Evolutionary conservation across 495 filamentous ascomycete genomes (phyloP).

Genomic region (Xylaria intraflava): DNA sequence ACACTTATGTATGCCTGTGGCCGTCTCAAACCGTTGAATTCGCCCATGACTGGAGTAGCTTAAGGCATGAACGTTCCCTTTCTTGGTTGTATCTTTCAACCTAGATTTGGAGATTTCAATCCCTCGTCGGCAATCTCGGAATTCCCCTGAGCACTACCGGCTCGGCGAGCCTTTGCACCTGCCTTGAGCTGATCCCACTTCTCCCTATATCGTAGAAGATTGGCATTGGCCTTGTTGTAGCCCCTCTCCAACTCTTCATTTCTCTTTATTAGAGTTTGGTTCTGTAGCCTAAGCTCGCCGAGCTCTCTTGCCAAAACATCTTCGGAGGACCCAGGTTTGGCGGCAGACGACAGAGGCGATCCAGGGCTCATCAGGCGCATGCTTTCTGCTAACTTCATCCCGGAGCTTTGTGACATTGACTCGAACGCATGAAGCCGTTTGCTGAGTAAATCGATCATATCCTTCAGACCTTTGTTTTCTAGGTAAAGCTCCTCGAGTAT

Average conservation of each 20-base stretch:
- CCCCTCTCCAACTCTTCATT: constrained; percentile 54
- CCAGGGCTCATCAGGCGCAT: constrained; percentile 57
- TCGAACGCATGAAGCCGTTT: constrained; percentile 80
- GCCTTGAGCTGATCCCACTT: constrained; percentile 83
- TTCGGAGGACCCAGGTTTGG: constrained; percentile 14
- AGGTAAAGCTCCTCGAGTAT: constrained; percentile 75
- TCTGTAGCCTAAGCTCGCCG: constrained; percentile 53
- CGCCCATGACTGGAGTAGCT: background rate
- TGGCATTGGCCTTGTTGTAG: constrained; percentile 61
- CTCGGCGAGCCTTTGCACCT: constrained; percentile 62
- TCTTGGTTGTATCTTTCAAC: background rate
- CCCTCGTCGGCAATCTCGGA: constrained; percentile 12
- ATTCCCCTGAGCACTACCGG: constrained; percentile 32
- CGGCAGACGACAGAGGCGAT: constrained; percentile 24
- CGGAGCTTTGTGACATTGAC: constrained; percentile 71
- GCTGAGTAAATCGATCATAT: constrained; percentile 68
- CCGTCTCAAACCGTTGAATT: background rate
- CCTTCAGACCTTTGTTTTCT: constrained; percentile 71
- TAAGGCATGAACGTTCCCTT: background rate
- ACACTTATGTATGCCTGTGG: too few relatives aligned
- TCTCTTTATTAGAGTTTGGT: constrained; percentile 44
- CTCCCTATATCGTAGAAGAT: constrained; percentile 63
- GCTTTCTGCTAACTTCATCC: constrained; percentile 72
- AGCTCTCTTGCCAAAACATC: constrained; percentile 37
- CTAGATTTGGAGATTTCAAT: constrained; percentile 15